phyloP scores from a whole-genome alignment of 2,329 filamentous ascomycete genomes.

The Sclerotinia subarctica region DNA sequence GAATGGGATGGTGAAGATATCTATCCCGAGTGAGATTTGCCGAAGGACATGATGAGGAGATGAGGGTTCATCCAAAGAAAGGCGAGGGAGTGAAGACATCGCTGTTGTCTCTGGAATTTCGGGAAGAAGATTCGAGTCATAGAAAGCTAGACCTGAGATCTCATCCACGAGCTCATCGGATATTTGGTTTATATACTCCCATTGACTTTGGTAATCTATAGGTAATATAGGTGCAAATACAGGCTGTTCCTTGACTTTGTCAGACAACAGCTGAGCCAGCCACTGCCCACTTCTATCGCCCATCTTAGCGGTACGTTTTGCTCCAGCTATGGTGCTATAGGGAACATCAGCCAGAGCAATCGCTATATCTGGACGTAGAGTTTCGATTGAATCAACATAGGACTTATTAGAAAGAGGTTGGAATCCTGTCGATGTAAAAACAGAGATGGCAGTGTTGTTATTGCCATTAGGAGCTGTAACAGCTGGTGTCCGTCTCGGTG shows the following conservation, averaged over 20 bases:
- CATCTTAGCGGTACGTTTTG: slow-evolving; percentile 79
- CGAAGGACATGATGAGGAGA: slow-evolving; percentile 75
- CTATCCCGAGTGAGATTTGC: slow-evolving; percentile 73
- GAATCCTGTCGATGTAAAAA: slow-evolving; percentile 87
- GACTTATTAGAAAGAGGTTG: slow-evolving; percentile 63
- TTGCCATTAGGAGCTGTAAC: slow-evolving; percentile 70
- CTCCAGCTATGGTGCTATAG: slow-evolving; percentile 53
- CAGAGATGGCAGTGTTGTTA: slow-evolving; percentile 65
- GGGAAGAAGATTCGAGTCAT: slow-evolving; percentile 66
- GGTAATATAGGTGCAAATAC: slow-evolving; percentile 70
- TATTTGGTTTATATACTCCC: slow-evolving; percentile 73
- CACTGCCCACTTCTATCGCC: slow-evolving; percentile 81
- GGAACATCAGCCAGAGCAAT: slow-evolving; percentile 75
- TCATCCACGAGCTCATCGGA: slow-evolving; percentile 56
- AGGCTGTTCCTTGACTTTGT: slow-evolving; percentile 39
- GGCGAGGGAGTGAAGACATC: slow-evolving; percentile 63
- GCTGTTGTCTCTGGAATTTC: slow-evolving; percentile 57
- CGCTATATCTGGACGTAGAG: slow-evolving; percentile 75
- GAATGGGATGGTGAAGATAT: slow-evolving; percentile 77
- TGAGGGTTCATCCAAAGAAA: slow-evolving; percentile 67
- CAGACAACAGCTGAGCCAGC: slow-evolving; percentile 64
- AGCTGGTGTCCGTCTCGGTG: slow-evolving; percentile 72
- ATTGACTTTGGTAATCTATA: slow-evolving; percentile 70
- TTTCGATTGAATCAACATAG: slow-evolving; percentile 63
- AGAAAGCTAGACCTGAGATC: slow-evolving; percentile 72